Evolutionary conservation across 306 rosid species (phyloP).

Genomic region (Lupinus albus): DNA sequence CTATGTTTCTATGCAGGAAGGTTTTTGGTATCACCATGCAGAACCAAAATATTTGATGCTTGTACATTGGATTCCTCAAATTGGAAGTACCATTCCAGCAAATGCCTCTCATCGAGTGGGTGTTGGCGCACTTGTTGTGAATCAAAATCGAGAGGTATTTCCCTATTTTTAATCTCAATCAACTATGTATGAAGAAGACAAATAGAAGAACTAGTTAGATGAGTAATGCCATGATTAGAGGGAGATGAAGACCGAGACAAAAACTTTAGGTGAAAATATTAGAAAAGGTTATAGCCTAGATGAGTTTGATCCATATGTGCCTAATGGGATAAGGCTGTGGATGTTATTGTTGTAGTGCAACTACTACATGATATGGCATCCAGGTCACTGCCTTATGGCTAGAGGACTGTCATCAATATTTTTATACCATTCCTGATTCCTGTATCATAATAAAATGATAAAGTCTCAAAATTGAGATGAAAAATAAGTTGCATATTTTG

Average conservation of each 20-base stretch:
- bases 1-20: slow-evolving; percentile 55
- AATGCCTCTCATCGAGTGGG: slow-evolving; percentile 84
- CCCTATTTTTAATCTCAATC: neutral
- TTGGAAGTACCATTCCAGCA: slow-evolving; percentile 64
- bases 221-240: neutral
- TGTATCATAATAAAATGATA: too few relatives aligned
- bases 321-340: too few relatives aligned
- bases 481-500: slow-evolving; percentile 25
- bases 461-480: too few relatives aligned
- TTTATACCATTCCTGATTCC: too few relatives aligned
- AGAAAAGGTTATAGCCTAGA: neutral
- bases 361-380: too few relatives aligned
- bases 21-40: slow-evolving; percentile 90
- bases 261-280: neutral
- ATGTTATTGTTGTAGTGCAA: too few relatives aligned
- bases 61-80: slow-evolving; percentile 74
- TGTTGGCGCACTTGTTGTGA: slow-evolving; percentile 68
- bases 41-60: slow-evolving; percentile 86
- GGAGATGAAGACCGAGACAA: neutral
- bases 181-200: neutral
- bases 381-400: too few relatives aligned
- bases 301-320: too few relatives aligned
- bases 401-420: too few relatives aligned
- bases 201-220: neutral
- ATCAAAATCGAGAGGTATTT: slow-evolving; percentile 72